Evolutionary conservation across 2,329 filamentous ascomycete species (phyloP).

Genomic region (Apiospora sp.): DNA sequence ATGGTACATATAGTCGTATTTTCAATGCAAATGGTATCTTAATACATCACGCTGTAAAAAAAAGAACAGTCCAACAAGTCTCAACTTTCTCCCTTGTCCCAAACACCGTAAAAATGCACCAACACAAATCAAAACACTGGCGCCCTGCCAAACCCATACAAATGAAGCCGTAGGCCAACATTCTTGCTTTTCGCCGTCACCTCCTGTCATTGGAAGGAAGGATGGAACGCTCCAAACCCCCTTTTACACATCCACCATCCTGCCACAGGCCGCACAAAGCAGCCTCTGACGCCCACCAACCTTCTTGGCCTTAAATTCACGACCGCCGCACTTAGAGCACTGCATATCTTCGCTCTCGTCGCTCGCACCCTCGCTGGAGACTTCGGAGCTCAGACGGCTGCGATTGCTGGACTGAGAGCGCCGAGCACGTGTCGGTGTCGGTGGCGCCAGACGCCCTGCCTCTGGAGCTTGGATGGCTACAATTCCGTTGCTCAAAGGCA

Average conservation of each 20-base stretch:
- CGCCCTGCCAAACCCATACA: background rate
- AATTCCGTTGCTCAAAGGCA: conserved; percentile 27
- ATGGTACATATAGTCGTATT: background rate
- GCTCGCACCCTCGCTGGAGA: conserved; percentile 48
- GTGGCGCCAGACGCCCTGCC: conserved; percentile 24
- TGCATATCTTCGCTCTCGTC: conserved; percentile 57
- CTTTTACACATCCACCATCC: conserved; percentile 41
- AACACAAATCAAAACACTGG: background rate
- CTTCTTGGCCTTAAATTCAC: conserved; percentile 69
- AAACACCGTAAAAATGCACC: background rate
- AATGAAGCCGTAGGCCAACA: background rate
- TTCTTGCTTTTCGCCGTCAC: background rate
- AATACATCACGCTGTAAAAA: conserved; percentile 7
- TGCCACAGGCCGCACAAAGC: conserved; percentile 66
- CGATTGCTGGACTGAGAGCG: conserved; percentile 23
- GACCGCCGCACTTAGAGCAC: conserved; percentile 67
- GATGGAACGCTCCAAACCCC: background rate
- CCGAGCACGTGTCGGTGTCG: conserved; percentile 22
- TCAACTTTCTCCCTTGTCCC: background rate
- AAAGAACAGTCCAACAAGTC: background rate
- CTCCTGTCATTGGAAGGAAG: background rate
- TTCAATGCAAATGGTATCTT: conserved; percentile 21
- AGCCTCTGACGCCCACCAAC: conserved; percentile 61
- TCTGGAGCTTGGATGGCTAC: background rate
- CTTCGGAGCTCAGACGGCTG: conserved; percentile 16